phyloP scores from a whole-genome alignment of 805 yeast species.

The Clavispora carvajalis region DNA sequence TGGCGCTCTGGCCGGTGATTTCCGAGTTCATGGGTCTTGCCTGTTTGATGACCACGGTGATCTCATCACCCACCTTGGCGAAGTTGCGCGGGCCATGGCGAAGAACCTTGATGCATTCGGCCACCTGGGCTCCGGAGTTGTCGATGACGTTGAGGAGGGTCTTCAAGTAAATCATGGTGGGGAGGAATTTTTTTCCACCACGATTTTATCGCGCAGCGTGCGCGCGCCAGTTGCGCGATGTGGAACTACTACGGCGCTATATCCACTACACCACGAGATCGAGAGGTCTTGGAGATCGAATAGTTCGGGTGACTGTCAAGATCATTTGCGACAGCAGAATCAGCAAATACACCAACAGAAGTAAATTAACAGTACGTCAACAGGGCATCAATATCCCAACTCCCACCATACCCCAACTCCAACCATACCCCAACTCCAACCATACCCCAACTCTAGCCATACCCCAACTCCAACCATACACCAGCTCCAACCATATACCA shows the following conservation, averaged over 20 bases:
- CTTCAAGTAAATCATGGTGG: conserved; percentile 78
- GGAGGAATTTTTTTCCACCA: not conserved
- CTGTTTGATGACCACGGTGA: conserved; percentile 90
- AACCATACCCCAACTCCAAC: no score
- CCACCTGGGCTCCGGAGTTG: conserved; percentile 91
- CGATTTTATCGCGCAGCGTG: conserved; percentile 7
- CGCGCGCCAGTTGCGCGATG: conserved; percentile 1
- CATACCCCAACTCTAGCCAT: no score
- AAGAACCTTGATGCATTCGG: conserved; percentile 92
- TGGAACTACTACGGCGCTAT: not conserved
- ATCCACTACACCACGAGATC: no score
- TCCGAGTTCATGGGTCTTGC: conserved; percentile 73
- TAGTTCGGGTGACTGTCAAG: no score
- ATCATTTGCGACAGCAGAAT: no score
- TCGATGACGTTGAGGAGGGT: conserved; percentile 86
- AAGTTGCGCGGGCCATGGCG: conserved; percentile 81
- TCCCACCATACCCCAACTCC: no score
- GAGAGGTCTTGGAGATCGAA: no score
- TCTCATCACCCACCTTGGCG: conserved; percentile 85
- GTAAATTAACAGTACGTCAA: no score
- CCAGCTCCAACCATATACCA: no score
- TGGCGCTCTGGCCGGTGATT: conserved; percentile 66
- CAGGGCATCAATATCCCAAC: no score
- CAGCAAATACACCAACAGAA: no score
- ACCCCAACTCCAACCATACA: no score